Conservation (phyloP, 306 rosid genomes). For the Astragalus membranaceus region DNA sequence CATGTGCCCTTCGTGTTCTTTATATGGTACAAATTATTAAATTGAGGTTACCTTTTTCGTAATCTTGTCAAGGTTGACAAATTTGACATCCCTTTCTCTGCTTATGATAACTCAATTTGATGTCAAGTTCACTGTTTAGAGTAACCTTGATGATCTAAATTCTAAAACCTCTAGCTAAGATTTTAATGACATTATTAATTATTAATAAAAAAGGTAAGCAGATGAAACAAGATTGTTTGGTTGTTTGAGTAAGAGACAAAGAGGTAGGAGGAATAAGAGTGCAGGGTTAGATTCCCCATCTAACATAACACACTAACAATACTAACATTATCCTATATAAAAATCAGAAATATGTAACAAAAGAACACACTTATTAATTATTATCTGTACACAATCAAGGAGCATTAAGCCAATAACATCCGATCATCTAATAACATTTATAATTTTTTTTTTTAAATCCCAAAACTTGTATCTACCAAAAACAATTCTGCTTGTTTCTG, state of each 20-base stretch:
- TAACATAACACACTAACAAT: too few relatives aligned
- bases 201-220: background rate
- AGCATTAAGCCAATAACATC: background rate
- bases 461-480: background rate
- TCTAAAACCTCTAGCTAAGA: background rate
- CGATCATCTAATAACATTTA: background rate
- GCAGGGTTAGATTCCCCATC: too few relatives aligned
- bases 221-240: too few relatives aligned
- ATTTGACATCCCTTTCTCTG: background rate
- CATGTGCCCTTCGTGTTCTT: background rate
- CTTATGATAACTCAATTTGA: too few relatives aligned
- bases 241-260: too few relatives aligned
- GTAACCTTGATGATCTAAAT: background rate
- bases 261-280: too few relatives aligned
- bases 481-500: background rate
- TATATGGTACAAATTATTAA: background rate
- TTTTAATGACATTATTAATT: background rate
- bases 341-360: too few relatives aligned
- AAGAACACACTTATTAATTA: background rate
- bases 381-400: conserved; percentile 4
- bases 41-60: background rate
- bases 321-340: too few relatives aligned
- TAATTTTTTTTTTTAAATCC: background rate
- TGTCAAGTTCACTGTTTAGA: background rate
- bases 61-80: conserved; percentile 6